Evolutionary conservation across 1,284 basidiomycete genomes (phyloP).

Genomic region (Puccinia triticina): DNA sequence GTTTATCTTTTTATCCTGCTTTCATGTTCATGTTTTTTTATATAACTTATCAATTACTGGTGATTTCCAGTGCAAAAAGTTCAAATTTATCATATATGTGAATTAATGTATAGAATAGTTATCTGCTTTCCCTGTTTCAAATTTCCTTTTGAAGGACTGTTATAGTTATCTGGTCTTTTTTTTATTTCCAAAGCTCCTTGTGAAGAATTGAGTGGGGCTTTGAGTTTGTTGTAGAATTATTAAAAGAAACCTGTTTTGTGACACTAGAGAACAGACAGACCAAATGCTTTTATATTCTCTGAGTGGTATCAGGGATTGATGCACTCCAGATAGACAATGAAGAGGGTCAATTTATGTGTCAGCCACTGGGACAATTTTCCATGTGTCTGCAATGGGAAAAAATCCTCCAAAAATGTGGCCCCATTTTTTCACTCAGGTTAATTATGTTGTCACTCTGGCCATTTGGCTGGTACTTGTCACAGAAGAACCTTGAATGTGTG

Average conservation of each 20-base stretch:
- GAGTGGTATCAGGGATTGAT: too few relatives aligned
- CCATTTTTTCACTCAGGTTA: too few relatives aligned
- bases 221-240: neutral
- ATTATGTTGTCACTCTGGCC: too few relatives aligned
- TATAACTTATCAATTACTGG: constrained; percentile 3
- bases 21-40: neutral
- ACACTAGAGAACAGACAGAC: neutral
- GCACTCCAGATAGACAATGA: too few relatives aligned
- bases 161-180: too few relatives aligned
- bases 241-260: neutral
- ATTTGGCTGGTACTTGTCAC: too few relatives aligned
- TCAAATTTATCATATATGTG: neutral
- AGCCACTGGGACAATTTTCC: too few relatives aligned
- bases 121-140: neutral
- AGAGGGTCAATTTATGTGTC: too few relatives aligned
- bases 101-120: neutral
- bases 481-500: too few relatives aligned
- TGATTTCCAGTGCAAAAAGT: neutral
- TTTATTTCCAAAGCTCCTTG: neutral
- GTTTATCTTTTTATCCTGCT: neutral
- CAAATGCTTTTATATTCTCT: too few relatives aligned
- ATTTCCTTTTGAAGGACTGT: neutral
- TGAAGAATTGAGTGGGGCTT: neutral
- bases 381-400: too few relatives aligned
- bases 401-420: too few relatives aligned